These are phyloP conservation scores for Starmera dryadoides DNA, from an alignment of 805 yeast species.

Conservation along the genomic window DNA sequence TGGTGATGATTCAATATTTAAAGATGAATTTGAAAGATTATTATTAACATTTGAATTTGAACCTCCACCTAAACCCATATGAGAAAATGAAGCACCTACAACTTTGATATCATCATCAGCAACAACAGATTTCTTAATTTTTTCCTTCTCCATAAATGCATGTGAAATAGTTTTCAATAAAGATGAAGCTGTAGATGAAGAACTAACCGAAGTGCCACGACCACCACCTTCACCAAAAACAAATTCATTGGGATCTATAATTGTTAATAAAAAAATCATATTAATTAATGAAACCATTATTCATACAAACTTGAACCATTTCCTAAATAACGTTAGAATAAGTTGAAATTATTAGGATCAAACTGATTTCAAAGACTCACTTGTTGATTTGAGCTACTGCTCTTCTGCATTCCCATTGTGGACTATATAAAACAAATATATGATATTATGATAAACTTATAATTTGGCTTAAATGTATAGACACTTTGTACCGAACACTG, in stretches of 20 bases:
- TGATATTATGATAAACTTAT: too few relatives aligned
- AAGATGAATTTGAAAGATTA: too few relatives aligned
- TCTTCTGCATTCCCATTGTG: too few relatives aligned
- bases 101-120: constrained; percentile 30
- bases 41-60: background rate
- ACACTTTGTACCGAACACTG: too few relatives aligned
- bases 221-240: constrained; percentile 67
- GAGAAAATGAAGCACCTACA: constrained; percentile 51
- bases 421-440: too few relatives aligned
- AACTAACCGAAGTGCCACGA: constrained; percentile 44
- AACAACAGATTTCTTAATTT: constrained; percentile 18
- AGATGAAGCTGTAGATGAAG: constrained; percentile 35
- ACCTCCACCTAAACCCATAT: constrained; percentile 28
- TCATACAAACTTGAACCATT: constrained; percentile 28
- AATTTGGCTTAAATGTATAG: too few relatives aligned
- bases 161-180: constrained; percentile 16
- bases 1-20: too few relatives aligned
- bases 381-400: too few relatives aligned
- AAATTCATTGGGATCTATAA: constrained; percentile 41
- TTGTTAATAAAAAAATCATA: constrained; percentile 1
- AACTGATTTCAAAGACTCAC: too few relatives aligned
- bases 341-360: too few relatives aligned
- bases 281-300: constrained; percentile 1
- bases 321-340: constrained; percentile 20
- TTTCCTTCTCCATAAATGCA: constrained; percentile 18